phyloP scores from a whole-genome alignment of 306 rosid genomes.

The Sindora glabra region DNA sequence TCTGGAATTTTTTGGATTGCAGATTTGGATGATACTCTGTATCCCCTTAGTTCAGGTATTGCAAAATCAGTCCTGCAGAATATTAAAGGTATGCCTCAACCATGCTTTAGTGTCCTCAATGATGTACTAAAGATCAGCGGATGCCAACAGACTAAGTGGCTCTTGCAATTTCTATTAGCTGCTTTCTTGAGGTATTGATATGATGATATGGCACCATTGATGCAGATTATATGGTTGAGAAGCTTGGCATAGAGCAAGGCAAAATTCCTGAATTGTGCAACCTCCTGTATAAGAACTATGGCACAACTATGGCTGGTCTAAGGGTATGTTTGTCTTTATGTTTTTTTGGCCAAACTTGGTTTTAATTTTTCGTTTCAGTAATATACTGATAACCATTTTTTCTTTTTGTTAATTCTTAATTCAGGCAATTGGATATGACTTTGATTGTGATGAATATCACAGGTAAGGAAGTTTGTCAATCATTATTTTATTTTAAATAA shows the following conservation, averaged over 20 bases:
- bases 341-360: background rate
- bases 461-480: slow-evolving; percentile 30
- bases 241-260: slow-evolving; percentile 72
- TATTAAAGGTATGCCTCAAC: slow-evolving; percentile 58
- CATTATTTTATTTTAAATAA: background rate
- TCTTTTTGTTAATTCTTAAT: slow-evolving; percentile 9
- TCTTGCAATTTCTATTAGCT: too few species aligned
- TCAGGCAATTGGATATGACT: slow-evolving; percentile 91
- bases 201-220: background rate
- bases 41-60: slow-evolving; percentile 71
- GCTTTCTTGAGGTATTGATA: background rate
- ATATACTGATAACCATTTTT: background rate
- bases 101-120: too few species aligned
- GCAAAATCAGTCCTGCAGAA: slow-evolving; percentile 57
- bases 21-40: slow-evolving; percentile 94
- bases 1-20: slow-evolving; percentile 12
- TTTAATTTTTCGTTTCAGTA: background rate
- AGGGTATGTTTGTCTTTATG: slow-evolving; percentile 44
- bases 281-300: slow-evolving; percentile 75
- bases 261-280: slow-evolving; percentile 52
- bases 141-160: too few species aligned
- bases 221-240: slow-evolving; percentile 78
- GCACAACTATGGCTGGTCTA: slow-evolving; percentile 97
- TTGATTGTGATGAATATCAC: slow-evolving; percentile 90
- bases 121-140: too few species aligned